A percentile compares a stretch with the other conserved stretches of the same genome.
Conservation (phyloP, 208 protist genomes). For the Leishmania aethiopica region DNA sequence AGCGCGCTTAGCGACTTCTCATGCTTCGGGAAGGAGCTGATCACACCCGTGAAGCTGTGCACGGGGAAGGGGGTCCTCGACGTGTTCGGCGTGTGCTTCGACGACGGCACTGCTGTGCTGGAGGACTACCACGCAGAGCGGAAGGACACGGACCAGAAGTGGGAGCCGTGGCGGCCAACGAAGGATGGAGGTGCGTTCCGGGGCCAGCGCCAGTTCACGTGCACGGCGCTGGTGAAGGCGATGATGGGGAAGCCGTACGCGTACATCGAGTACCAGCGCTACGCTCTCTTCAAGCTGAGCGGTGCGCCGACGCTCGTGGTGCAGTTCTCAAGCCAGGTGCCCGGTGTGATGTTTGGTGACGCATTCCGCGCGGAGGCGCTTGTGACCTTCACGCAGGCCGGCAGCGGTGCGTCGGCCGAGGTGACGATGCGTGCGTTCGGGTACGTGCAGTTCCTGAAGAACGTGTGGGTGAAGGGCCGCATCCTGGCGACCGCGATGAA, state of each 20-base stretch:
- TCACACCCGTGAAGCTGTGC: constrained; percentile 49
- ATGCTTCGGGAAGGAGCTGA: constrained; percentile 61
- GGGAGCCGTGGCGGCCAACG: constrained; percentile 49
- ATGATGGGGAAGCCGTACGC: constrained; percentile 56
- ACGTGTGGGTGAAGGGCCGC: constrained; percentile 48
- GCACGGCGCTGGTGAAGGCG: constrained; percentile 58
- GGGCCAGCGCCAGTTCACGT: constrained; percentile 59
- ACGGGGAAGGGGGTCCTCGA: constrained; percentile 50
- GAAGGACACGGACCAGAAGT: constrained; percentile 56
- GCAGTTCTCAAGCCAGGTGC: constrained; percentile 65
- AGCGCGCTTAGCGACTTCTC: constrained; percentile 48
- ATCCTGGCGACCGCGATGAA: constrained; percentile 43
- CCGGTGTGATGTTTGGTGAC: constrained; percentile 63
- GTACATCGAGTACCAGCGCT: constrained; percentile 68
- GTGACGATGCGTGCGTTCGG: constrained; percentile 33
- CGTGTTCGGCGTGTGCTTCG: constrained; percentile 66
- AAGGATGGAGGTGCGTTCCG: constrained; percentile 42
- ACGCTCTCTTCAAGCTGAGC: constrained; percentile 58
- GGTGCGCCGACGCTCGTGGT: constrained; percentile 53
- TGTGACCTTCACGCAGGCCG: constrained; percentile 44
- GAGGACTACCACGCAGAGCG: constrained; percentile 46
- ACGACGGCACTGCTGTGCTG: constrained; percentile 50
- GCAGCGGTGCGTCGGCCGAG: constrained; percentile 31
- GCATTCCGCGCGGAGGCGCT: constrained; percentile 61
- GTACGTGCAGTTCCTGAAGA: constrained; percentile 63